A percentile compares a stretch with the other conserved stretches of the same genome.
These are phyloP conservation scores for Colletotrichum sp. DNA, from an alignment of 2,329 filamentous ascomycete genomes.

Conservation along the genomic window DNA sequence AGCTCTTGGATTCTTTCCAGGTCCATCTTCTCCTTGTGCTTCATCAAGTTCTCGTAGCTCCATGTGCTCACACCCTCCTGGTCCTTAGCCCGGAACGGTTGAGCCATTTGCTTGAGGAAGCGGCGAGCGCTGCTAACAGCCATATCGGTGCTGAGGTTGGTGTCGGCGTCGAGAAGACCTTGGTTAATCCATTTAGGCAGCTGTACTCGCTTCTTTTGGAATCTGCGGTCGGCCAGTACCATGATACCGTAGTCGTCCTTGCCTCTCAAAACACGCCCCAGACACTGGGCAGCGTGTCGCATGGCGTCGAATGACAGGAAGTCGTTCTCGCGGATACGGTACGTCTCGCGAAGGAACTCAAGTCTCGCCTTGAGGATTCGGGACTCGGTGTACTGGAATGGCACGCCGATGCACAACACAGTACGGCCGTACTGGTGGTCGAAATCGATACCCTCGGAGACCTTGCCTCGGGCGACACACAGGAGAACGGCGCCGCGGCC, in stretches of 20 bases:
- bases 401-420: conserved; percentile 94
- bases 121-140: conserved; percentile 86
- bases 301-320: conserved; percentile 99
- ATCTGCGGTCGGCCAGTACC: conserved; percentile 93
- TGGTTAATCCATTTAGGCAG: conserved; percentile 97
- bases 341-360: conserved; percentile 96
- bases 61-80: conserved; percentile 95
- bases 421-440: conserved; percentile 98
- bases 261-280: conserved; percentile 90
- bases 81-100: conserved; percentile 81
- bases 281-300: conserved; percentile 96
- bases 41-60: conserved; percentile 79
- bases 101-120: conserved; percentile 90
- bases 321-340: conserved; percentile 95
- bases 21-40: conserved; percentile 77
- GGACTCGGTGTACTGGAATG: conserved; percentile 98
- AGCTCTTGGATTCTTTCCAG: conserved; percentile 70
- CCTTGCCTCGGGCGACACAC: conserved; percentile 95
- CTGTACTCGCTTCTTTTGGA: conserved; percentile 88
- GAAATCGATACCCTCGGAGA: conserved; percentile 98
- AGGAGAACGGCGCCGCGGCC: conserved; percentile 91
- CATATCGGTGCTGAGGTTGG: conserved; percentile 94
- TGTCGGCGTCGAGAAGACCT: conserved; percentile 81
- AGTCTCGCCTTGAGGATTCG: conserved; percentile 94
- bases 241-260: conserved; percentile 99